Base-by-base conservation (phyloP, 202 grass and related monocot genomes). In the Zizania palustris region DNA sequence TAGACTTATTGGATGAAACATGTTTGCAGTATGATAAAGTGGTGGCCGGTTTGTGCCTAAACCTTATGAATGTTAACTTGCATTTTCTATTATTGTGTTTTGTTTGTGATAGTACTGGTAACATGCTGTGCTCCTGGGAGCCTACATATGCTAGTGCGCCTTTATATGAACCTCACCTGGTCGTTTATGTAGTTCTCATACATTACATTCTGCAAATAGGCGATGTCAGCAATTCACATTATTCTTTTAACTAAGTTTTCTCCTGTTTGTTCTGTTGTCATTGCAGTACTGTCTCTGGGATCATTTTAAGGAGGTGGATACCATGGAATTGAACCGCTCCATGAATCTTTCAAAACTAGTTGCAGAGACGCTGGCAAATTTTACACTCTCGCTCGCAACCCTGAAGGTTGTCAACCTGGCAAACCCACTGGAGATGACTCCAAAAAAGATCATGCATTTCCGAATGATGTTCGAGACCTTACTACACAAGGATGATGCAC, bases 201-300 rank as follows among this genome's bases (percentile, higher is more conserved):
- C n/a, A 19, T 50, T 60, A 36, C 16, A 19, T 36, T 54, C 14
- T 69, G 7, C 13, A 64, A 15, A 10, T 68, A 63, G 14, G 45
- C 11, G 42, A 65, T 60, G 45, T 16, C 11, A 59, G 8, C 63
- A 56, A 33, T 63, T 63, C 1, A 21, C 20, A 19, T 43, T 38
- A 12, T 19, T 42, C 55, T 79, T 34, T 40, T 83, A 45, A 80
- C 36, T 75, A 6, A 70, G 56, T 36, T 5, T 43, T 70, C 3
- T 74, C 49, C 80, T n/a, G 22, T 89, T 75, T 62, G 10, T 66
- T 72, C 16, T 81, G 21, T 11, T 75, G 15, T 22, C 43, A 67
- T 72, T 75, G 45, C 88, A 92, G 89, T 97, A 90, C 62, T 90
- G 91, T 68, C 66, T 94, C 67, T 92, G 95, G 91, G 95, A 97